Conservation (phyloP, 106 monocot species). For the Dioscorea zingiberensis region DNA sequence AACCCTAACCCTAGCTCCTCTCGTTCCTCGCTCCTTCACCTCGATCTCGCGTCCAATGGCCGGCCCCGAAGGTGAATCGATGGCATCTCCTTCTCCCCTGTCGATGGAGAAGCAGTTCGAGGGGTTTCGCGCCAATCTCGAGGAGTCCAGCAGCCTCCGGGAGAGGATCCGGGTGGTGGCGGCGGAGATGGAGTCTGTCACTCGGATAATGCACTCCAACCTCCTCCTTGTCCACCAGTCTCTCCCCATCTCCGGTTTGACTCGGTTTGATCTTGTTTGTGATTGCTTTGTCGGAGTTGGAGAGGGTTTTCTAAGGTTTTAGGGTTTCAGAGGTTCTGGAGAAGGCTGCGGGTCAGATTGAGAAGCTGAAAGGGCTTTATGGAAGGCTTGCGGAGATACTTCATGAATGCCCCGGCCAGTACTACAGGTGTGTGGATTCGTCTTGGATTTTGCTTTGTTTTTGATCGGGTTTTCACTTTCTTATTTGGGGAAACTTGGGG, state of each 20-base stretch:
- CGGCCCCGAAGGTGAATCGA: neutral
- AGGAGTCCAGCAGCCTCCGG: conserved; percentile 57
- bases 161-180: conserved; percentile 63
- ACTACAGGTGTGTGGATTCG: conserved; percentile 51
- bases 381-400: conserved; percentile 59
- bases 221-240: conserved; percentile 87
- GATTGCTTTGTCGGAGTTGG: neutral
- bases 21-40: neutral
- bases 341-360: conserved; percentile 56
- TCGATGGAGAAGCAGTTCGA: conserved; percentile 78
- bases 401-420: conserved; percentile 74
- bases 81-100: neutral
- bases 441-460: neutral
- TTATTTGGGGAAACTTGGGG: neutral
- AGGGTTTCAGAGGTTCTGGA: conserved; percentile 56
- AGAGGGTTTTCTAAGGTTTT: conserved; percentile 21
- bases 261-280: neutral
- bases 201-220: conserved; percentile 51
- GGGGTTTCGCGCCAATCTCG: conserved; percentile 57
- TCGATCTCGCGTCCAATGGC: neutral
- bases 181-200: conserved; percentile 63
- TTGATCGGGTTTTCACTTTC: conserved; percentile 1
- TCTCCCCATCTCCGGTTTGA: conserved; percentile 45
- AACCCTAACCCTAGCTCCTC: neutral
- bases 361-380: conserved; percentile 44